These are phyloP conservation scores for Micractinium conductrix DNA, from an alignment of 139 green algal genomes.

Conservation along the genomic window DNA sequence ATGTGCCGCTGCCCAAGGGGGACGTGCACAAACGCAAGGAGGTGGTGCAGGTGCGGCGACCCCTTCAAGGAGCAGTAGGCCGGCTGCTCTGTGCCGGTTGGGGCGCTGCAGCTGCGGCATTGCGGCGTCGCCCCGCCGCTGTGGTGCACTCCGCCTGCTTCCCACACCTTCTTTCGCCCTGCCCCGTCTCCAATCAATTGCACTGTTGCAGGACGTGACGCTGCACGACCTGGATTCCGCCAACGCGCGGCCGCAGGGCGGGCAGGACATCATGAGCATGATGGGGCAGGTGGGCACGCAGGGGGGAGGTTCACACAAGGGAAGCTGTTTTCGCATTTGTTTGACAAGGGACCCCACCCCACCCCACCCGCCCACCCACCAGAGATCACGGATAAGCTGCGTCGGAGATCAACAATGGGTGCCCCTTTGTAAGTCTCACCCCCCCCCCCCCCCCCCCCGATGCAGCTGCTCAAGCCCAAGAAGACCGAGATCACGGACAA, in stretches of 20 bases:
- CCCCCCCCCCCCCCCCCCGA: background rate
- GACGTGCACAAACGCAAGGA: slow-evolving; percentile 99
- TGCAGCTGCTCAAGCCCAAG: slow-evolving; percentile 95
- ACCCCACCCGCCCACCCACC: too few species aligned
- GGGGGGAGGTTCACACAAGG: too few species aligned
- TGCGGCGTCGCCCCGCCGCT: too few species aligned
- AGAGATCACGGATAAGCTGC: too few species aligned
- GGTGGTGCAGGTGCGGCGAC: slow-evolving; percentile 73
- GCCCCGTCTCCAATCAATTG: background rate
- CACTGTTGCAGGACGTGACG: slow-evolving; percentile 97
- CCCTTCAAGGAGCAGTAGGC: background rate
- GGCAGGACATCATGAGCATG: slow-evolving; percentile 94
- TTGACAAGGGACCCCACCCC: too few species aligned
- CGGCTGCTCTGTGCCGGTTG: too few species aligned
- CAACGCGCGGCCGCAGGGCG: slow-evolving; percentile 93
- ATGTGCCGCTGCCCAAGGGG: slow-evolving; percentile 99
- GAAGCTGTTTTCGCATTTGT: too few species aligned
- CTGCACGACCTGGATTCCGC: slow-evolving; percentile 97
- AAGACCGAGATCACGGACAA: slow-evolving; percentile 99
- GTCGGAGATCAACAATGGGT: too few species aligned
- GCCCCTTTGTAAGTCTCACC: background rate
- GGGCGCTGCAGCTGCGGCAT: too few species aligned
- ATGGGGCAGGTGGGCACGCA: slow-evolving; percentile 80
- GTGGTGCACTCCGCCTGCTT: too few species aligned
- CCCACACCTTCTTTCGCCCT: background rate